Conservation (phyloP, 257 asterid species). For the Nicotiana noctiflora region DNA sequence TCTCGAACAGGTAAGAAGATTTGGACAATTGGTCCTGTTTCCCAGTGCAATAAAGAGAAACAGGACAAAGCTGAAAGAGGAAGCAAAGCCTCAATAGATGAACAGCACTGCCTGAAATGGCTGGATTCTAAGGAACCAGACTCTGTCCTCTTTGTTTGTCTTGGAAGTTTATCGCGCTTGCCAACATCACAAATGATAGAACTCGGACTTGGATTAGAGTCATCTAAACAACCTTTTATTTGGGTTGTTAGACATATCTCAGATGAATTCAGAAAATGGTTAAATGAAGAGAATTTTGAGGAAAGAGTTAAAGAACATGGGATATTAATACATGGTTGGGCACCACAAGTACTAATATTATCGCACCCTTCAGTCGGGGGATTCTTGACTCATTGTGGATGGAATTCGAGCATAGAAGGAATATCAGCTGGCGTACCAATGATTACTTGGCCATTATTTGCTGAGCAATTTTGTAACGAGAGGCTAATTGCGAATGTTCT, state of each 20-base stretch:
- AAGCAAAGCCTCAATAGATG: constrained; percentile 15
- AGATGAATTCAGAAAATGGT: constrained; percentile 31
- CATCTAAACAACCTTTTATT: constrained; percentile 30
- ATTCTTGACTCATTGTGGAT: constrained; percentile 59
- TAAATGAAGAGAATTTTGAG: constrained; percentile 31
- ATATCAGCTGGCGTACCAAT: constrained; percentile 39
- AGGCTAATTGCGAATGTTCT: constrained; percentile 36
- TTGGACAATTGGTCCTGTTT: constrained; percentile 52
- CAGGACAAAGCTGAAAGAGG: constrained; percentile 40
- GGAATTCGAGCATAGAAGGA: constrained; percentile 64
- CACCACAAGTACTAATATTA: constrained; percentile 48
- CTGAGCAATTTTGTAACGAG: constrained; percentile 60
- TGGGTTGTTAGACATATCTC: constrained; percentile 37
- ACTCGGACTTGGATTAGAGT: constrained; percentile 42
- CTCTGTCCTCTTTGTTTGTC: constrained; percentile 41
- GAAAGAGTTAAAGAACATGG: constrained; percentile 33
- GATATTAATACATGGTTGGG: constrained; percentile 44
- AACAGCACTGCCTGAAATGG: constrained; percentile 36
- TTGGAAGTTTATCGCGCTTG: constrained; percentile 43
- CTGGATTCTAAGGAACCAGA: constrained; percentile 19
- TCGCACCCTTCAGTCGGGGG: constrained; percentile 45
- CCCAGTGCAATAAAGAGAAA: constrained; percentile 25
- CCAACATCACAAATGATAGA: constrained; percentile 31
- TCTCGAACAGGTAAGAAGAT: constrained; percentile 16
- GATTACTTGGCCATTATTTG: constrained; percentile 53